phyloP scores from a whole-genome alignment of 1,139 yeast genomes.

The Meyerozyma elateridarum region DNA sequence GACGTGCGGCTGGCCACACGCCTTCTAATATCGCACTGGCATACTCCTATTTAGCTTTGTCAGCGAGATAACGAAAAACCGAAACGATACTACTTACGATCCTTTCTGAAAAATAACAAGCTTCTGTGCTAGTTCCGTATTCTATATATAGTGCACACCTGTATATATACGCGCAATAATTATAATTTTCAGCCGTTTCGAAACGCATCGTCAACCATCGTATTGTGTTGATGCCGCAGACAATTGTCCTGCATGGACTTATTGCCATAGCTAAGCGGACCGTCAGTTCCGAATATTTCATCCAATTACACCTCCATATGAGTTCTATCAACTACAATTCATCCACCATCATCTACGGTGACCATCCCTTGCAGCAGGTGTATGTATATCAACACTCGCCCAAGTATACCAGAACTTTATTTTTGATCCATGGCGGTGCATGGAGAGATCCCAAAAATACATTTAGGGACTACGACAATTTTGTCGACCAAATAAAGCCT shows the following conservation, averaged over 20 bases:
- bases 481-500: conserved; percentile 22
- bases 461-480: conserved; percentile 45
- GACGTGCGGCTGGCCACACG: no score
- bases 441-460: conserved; percentile 75
- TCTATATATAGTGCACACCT: no score
- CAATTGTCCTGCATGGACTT: conserved; percentile 4
- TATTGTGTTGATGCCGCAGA: neutral
- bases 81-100: no score
- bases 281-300: neutral
- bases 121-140: no score
- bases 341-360: conserved; percentile 13
- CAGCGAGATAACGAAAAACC: no score
- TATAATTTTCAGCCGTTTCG: no score
- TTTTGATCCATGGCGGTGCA: conserved; percentile 84
- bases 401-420: conserved; percentile 14
- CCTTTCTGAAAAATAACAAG: no score
- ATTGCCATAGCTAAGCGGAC: neutral
- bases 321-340: conserved; percentile 1
- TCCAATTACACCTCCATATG: neutral
- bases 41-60: no score
- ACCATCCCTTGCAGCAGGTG: conserved; percentile 16
- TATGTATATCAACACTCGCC: conserved; percentile 2
- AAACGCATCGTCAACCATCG: neutral
- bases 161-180: no score
- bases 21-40: no score